These are phyloP conservation scores for Aureobasidium vineae DNA, from an alignment of 2,329 filamentous ascomycete species.

Conservation along the genomic window DNA sequence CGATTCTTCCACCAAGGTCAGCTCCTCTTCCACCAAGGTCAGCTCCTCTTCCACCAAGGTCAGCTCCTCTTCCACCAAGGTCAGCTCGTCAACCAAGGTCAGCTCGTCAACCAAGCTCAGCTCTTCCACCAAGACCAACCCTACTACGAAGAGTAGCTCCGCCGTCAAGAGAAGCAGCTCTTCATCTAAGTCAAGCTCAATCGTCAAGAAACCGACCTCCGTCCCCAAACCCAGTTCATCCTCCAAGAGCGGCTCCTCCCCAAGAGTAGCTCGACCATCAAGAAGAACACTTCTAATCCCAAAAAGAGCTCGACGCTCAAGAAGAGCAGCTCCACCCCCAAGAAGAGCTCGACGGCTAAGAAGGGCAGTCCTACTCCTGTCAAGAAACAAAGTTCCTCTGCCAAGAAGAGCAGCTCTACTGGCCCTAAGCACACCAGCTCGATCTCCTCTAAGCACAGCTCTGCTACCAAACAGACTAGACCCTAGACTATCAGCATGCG, in stretches of 20 bases:
- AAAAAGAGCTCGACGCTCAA: not conserved
- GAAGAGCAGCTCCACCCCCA: not conserved
- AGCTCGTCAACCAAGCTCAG: not conserved
- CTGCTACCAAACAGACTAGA: not conserved
- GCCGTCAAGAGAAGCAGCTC: not conserved
- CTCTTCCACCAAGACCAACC: not conserved
- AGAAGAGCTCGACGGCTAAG: not conserved
- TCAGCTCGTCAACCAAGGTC: not conserved
- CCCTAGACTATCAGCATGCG: not conserved
- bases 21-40: not conserved
- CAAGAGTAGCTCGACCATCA: not conserved
- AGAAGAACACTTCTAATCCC: not conserved
- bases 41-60: not conserved
- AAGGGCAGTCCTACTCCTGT: not conserved
- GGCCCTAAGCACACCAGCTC: not conserved
- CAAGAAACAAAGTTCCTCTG: not conserved
- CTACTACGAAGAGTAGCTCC: not conserved
- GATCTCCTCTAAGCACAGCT: not conserved
- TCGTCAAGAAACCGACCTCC: not conserved
- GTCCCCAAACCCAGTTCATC: too few species aligned
- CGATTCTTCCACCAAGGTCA: not conserved
- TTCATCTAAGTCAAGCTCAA: not conserved
- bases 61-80: not conserved
- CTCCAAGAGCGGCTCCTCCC: not conserved
- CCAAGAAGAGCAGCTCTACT: not conserved